Evolutionary conservation across 495 filamentous ascomycete species (phyloP).

Genomic region (Aspergillus panamensis): DNA sequence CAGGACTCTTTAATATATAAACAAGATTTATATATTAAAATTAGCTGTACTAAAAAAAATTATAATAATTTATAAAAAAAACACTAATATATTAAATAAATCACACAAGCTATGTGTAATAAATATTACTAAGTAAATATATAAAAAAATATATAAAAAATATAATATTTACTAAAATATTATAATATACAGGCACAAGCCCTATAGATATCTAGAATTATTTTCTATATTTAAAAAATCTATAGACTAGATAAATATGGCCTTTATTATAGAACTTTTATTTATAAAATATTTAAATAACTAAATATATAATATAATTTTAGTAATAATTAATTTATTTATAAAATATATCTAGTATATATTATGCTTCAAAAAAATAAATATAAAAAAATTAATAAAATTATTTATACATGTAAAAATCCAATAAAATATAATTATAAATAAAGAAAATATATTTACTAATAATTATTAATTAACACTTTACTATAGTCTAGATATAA

Average conservation of each 20-base stretch:
- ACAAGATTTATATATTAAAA: not conserved
- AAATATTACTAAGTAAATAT: not conserved
- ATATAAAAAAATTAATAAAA: too few relatives aligned
- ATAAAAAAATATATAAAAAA: not conserved
- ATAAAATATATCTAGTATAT: too few relatives aligned
- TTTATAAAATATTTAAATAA: too few relatives aligned
- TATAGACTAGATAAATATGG: too few relatives aligned
- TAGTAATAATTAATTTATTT: too few relatives aligned
- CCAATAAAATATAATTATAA: too few relatives aligned
- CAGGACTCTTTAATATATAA: not conserved
- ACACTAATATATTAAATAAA: too few relatives aligned
- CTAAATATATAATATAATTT: too few relatives aligned
- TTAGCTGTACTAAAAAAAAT: not conserved
- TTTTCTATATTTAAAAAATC: too few relatives aligned
- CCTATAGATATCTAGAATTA: conserved; percentile 19
- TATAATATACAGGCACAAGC: not conserved
- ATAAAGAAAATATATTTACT: too few relatives aligned
- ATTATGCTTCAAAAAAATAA: conserved; percentile 3
- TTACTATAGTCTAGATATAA: not conserved
- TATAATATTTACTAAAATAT: not conserved
- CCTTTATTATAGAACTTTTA: not conserved
- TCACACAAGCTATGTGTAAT: not conserved
- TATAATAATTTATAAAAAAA: not conserved
- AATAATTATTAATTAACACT: too few relatives aligned
- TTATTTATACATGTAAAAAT: too few relatives aligned